These are phyloP conservation scores for Laburnicola sp. DNA, from an alignment of 2,329 filamentous ascomycete species.

Conservation along the genomic window DNA sequence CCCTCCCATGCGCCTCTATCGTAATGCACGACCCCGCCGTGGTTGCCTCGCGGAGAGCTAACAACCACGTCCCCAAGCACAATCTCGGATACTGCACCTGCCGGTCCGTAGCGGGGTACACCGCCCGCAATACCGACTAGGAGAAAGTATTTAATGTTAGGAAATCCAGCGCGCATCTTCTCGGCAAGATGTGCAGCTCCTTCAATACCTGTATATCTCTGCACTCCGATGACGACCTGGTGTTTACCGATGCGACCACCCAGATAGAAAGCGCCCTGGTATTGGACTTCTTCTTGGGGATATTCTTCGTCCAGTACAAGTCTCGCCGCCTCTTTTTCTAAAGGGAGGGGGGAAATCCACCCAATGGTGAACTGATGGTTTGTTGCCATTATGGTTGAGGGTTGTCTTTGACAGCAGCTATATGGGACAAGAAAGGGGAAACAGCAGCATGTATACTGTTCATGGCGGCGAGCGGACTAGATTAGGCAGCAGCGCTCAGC, in stretches of 20 bases:
- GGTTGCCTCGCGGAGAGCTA: conserved; percentile 18
- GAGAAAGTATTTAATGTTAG: conserved; percentile 13
- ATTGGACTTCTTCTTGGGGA: conserved; percentile 7
- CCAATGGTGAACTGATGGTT: conserved; percentile 6
- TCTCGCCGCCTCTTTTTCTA: conserved; percentile 3
- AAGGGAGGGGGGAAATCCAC: conserved; percentile 4
- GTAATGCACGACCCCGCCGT: conserved; percentile 26
- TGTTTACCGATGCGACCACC: conserved; percentile 13
- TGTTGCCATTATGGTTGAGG: conserved; percentile 4
- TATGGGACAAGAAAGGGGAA: background rate
- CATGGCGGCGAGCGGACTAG: background rate
- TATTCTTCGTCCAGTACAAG: conserved; percentile 5
- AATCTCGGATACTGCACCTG: conserved; percentile 17
- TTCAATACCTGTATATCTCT: background rate
- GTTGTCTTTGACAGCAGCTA: background rate
- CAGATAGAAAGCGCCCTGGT: conserved; percentile 8
- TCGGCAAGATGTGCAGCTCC: background rate
- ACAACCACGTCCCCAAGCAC: conserved; percentile 28
- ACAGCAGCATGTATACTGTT: background rate
- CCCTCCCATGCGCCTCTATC: conserved; percentile 12
- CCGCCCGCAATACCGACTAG: conserved; percentile 27
- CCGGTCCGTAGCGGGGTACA: conserved; percentile 18
- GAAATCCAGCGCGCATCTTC: conserved; percentile 5
- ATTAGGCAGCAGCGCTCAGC: background rate
- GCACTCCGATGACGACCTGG: conserved; percentile 13